Conservation (phyloP, 2,329 filamentous ascomycete genomes). For the Fusarium solani-melongenae region DNA sequence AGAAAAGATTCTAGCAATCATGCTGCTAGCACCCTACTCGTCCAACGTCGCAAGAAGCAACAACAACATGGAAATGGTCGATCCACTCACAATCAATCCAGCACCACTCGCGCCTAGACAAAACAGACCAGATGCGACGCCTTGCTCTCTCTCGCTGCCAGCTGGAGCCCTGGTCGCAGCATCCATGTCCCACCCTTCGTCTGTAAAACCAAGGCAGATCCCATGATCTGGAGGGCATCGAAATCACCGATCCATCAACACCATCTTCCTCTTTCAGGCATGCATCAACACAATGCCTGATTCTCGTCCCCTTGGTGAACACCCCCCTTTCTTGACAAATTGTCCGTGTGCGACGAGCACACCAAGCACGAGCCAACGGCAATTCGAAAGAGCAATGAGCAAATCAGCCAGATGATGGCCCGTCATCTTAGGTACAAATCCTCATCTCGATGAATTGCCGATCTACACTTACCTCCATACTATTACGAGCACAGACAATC, state of each 20-base stretch:
- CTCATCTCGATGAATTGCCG: constrained; percentile 34
- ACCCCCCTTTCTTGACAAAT: background rate
- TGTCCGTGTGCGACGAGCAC: constrained; percentile 14
- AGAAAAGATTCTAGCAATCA: background rate
- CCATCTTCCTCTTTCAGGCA: constrained; percentile 5
- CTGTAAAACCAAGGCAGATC: constrained; percentile 23
- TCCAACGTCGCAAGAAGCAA: constrained; percentile 24
- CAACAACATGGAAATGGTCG: constrained; percentile 27
- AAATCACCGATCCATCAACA: constrained; percentile 8
- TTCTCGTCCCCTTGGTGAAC: constrained; percentile 1
- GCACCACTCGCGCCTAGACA: constrained; percentile 27
- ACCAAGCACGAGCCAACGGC: constrained; percentile 21
- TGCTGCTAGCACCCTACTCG: constrained; percentile 2
- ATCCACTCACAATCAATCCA: constrained; percentile 24
- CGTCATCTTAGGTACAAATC: background rate
- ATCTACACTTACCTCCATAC: constrained; percentile 14
- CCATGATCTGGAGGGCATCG: constrained; percentile 30
- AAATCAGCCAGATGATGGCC: background rate
- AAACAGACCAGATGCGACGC: constrained; percentile 9
- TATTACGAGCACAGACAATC: constrained; percentile 27
- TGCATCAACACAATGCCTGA: constrained; percentile 12
- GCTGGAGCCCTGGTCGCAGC: background rate
- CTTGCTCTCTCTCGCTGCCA: constrained; percentile 12
- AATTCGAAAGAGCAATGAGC: constrained; percentile 9
- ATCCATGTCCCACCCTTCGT: constrained; percentile 13